Percentiles rank a stretch among this genome's conserved stretches.
Evolutionary conservation across 352 stramenopile genomes (phyloP).

Genomic region (Phytopythium montanum): DNA sequence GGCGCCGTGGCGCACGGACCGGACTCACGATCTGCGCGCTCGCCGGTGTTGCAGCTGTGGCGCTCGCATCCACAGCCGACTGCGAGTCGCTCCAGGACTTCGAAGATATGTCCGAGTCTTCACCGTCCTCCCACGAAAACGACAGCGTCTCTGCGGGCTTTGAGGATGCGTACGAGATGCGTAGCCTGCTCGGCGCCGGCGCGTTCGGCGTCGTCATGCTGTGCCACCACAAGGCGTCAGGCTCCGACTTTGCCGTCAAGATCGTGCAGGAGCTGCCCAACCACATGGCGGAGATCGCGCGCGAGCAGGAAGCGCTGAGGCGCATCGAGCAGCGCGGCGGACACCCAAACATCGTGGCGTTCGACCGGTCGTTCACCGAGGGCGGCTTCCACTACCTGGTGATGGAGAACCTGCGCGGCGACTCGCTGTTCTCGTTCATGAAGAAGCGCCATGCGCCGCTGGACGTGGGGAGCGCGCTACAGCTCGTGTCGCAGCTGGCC

Average conservation of each 20-base stretch:
- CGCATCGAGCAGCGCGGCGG: constrained; percentile 51
- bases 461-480: constrained; percentile 34
- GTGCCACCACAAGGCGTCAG: constrained; percentile 63
- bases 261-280: constrained; percentile 65
- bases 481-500: constrained; percentile 58
- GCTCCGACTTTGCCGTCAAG: constrained; percentile 66
- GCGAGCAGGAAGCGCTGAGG: constrained; percentile 54
- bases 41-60: not conserved
- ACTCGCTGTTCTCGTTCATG: constrained; percentile 70
- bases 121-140: not conserved
- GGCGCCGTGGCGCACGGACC: not conserved
- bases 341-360: constrained; percentile 60
- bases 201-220: constrained; percentile 85
- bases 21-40: not conserved
- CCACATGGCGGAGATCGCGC: constrained; percentile 49
- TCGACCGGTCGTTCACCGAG: constrained; percentile 60
- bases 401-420: constrained; percentile 64
- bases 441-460: constrained; percentile 48
- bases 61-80: not conserved
- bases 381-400: constrained; percentile 84
- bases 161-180: constrained; percentile 64
- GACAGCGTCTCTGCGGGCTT: constrained; percentile 20
- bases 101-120: constrained; percentile 8
- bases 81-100: constrained; percentile 13
- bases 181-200: constrained; percentile 55